Percentiles rank a stretch among this genome's conserved stretches.
These are phyloP conservation scores for Rossbeevera mucosa DNA, from an alignment of 768 basidiomycete genomes.

Conservation along the genomic window DNA sequence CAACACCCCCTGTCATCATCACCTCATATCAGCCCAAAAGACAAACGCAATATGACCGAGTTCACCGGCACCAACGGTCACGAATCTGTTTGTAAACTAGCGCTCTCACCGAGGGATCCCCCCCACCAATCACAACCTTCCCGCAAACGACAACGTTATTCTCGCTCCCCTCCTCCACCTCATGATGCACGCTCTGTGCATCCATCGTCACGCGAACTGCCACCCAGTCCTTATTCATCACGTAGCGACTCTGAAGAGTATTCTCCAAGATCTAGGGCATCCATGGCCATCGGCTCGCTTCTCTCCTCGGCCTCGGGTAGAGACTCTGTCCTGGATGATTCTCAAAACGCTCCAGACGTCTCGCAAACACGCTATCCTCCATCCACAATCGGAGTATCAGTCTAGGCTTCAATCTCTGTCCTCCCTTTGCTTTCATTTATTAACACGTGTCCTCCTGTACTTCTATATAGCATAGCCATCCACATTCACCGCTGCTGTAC, in stretches of 20 bases:
- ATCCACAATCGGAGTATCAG: conserved; percentile 21
- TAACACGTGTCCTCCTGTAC: conserved; percentile 19
- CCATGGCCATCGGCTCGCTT: conserved; percentile 78
- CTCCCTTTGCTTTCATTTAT: conserved; percentile 16
- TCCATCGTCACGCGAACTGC: conserved; percentile 46
- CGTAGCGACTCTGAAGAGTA: conserved; percentile 64
- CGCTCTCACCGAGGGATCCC: conserved; percentile 21
- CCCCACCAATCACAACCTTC: conserved; percentile 39
- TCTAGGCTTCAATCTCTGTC: conserved; percentile 6
- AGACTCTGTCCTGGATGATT: conserved; percentile 26
- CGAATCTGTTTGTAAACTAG: conserved; percentile 10
- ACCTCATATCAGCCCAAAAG: conserved; percentile 28
- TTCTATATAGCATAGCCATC: conserved; percentile 22
- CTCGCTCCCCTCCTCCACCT: conserved; percentile 50
- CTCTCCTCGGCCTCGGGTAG: conserved; percentile 44
- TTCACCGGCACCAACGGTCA: conserved; percentile 13
- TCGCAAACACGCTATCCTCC: conserved; percentile 16
- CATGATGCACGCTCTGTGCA: conserved; percentile 28
- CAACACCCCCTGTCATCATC: conserved; percentile 40
- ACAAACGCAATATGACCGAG: conserved; percentile 17
- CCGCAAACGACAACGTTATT: conserved; percentile 61
- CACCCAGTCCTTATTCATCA: conserved; percentile 71
- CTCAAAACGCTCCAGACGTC: conserved; percentile 19
- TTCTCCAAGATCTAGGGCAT: conserved; percentile 65
- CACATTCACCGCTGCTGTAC: conserved; percentile 17